A percentile compares a stretch with the other conserved stretches of the same genome.
Evolutionary conservation across 768 basidiomycete species (phyloP).

Genomic region (Leccinum disarticulatum): DNA sequence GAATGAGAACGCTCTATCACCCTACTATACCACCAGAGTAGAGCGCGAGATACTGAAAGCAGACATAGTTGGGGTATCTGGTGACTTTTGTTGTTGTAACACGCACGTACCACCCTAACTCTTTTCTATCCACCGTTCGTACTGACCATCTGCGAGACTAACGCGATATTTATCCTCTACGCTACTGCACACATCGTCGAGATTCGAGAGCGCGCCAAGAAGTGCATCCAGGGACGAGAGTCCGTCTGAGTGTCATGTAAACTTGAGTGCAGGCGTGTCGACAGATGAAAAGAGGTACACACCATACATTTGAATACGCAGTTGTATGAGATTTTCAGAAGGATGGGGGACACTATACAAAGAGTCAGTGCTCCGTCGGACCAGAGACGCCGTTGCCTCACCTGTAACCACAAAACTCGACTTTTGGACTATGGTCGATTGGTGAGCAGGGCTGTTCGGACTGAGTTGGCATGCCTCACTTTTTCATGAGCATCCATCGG

Average conservation of each 20-base stretch:
- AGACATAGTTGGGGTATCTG: too few species aligned
- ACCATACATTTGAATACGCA: constrained; percentile 99
- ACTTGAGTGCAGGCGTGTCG: neutral
- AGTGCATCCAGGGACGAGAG: constrained; percentile 85
- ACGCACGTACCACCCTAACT: constrained; percentile 36
- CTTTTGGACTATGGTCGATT: neutral
- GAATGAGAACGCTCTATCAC: constrained; percentile 50
- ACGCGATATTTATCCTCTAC: constrained; percentile 67
- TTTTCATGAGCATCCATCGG: constrained; percentile 99
- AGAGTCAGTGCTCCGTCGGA: neutral
- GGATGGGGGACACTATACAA: constrained; percentile 71
- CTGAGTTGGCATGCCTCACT: constrained; percentile 51
- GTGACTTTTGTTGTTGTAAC: neutral
- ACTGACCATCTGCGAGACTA: constrained; percentile 54
- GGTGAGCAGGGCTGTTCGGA: constrained; percentile 3
- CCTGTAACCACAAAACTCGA: neutral
- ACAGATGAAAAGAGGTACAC: constrained; percentile 32
- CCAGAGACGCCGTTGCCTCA: neutral
- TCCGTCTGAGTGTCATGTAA: constrained; percentile 54
- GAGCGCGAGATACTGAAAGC: too few species aligned
- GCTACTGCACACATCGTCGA: constrained; percentile 72
- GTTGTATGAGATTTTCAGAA: constrained; percentile 92
- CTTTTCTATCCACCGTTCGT: constrained; percentile 70
- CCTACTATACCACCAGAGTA: constrained; percentile 21
- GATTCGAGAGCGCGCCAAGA: constrained; percentile 68